A percentile compares a stretch with the other conserved stretches of the same genome.
phyloP scores from a whole-genome alignment of 2,329 filamentous ascomycete species.

The Paraconiothyrium brasiliense region DNA sequence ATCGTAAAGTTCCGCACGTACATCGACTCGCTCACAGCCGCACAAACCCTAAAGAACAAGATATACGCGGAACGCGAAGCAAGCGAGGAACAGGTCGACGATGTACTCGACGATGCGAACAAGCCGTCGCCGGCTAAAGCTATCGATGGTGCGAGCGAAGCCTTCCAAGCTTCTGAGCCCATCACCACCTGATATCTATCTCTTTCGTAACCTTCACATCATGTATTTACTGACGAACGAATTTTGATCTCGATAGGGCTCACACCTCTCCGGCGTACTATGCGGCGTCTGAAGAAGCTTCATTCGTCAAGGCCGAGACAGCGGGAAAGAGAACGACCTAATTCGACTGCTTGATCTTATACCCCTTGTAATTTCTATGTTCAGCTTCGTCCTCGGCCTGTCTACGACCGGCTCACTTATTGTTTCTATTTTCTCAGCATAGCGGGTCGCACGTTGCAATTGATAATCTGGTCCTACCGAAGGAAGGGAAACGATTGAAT shows the following conservation, averaged over 20 bases:
- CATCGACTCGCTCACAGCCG: constrained; percentile 81
- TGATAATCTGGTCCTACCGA: constrained; percentile 14
- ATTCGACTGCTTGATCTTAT: constrained; percentile 41
- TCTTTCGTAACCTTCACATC: constrained; percentile 21
- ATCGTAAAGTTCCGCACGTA: constrained; percentile 98
- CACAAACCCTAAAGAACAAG: constrained; percentile 73
- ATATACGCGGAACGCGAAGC: constrained; percentile 65
- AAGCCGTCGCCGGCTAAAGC: constrained; percentile 27
- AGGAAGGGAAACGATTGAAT: constrained; percentile 23
- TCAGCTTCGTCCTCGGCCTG: constrained; percentile 21
- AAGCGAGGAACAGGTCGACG: constrained; percentile 30
- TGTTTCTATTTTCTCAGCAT: constrained; percentile 18
- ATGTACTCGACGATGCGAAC: constrained; percentile 24
- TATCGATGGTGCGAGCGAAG: constrained; percentile 47
- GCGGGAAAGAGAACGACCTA: constrained; percentile 32
- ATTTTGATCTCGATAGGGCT: constrained; percentile 38
- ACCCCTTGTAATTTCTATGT: constrained; percentile 34
- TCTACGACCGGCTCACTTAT: constrained; percentile 19
- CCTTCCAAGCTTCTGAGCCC: constrained; percentile 36
- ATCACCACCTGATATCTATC: constrained; percentile 27
- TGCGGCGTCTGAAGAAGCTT: constrained; percentile 46
- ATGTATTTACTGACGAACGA: constrained; percentile 40
- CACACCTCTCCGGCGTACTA: constrained; percentile 47
- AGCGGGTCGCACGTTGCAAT: constrained; percentile 5
- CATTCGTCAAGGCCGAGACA: constrained; percentile 44